Evolutionary conservation across 2,329 filamentous ascomycete genomes (phyloP).

Genomic region (Xylariaceae sp.): DNA sequence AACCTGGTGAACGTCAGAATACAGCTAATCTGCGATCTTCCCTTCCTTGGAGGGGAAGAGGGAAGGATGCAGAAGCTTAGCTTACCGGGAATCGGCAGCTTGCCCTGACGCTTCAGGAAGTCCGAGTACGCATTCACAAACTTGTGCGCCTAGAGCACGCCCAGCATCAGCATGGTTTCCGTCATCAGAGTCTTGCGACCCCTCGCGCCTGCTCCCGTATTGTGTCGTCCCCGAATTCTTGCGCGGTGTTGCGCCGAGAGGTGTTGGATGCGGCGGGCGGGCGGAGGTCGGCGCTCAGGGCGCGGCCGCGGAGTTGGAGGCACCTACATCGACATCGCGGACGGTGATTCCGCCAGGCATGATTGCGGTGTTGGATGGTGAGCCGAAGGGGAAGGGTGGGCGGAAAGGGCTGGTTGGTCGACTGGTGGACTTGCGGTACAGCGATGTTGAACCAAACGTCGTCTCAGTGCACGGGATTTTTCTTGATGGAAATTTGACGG

Average conservation of each 20-base stretch:
- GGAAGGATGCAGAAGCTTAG: not conserved
- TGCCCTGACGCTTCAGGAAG: constrained; percentile 92
- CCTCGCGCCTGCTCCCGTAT: constrained; percentile 59
- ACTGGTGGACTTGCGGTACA: too few species aligned
- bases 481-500: constrained; percentile 1
- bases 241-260: constrained; percentile 4
- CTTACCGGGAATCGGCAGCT: constrained; percentile 83
- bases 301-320: constrained; percentile 19
- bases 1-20: constrained; percentile 49
- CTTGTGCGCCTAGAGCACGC: constrained; percentile 66
- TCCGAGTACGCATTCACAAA: constrained; percentile 81
- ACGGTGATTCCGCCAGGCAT: constrained; percentile 75
- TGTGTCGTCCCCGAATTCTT: constrained; percentile 6
- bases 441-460: too few species aligned
- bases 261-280: constrained; percentile 1
- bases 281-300: constrained; percentile 6
- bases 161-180: constrained; percentile 62
- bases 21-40: constrained; percentile 1
- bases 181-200: constrained; percentile 66
- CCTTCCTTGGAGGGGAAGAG: not conserved
- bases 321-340: constrained; percentile 78
- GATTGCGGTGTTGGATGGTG: constrained; percentile 47
- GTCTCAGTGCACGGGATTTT: too few species aligned
- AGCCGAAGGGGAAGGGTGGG: constrained; percentile 1
- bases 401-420: constrained; percentile 6